Evolutionary conservation across 306 rosid genomes (phyloP).

Genomic region (Oxytropis ochrocephala): DNA sequence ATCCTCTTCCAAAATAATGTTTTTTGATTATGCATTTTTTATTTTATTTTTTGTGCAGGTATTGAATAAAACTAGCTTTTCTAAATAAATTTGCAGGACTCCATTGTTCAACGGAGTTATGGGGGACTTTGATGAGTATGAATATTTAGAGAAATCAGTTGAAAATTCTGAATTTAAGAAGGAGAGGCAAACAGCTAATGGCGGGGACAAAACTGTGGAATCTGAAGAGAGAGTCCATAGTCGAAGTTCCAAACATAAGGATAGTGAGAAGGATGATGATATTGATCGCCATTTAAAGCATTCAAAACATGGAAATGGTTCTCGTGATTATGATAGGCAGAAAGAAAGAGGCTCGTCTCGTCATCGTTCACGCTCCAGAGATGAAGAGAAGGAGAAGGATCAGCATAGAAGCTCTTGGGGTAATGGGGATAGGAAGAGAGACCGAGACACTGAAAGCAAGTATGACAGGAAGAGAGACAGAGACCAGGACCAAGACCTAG

Average conservation of each 20-base stretch:
- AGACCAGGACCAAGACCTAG: constrained; percentile 27
- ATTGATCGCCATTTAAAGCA: constrained; percentile 45
- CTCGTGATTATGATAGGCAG: constrained; percentile 36
- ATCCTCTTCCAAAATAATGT: neutral
- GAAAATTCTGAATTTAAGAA: constrained; percentile 52
- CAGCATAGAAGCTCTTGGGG: constrained; percentile 45
- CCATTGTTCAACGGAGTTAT: neutral
- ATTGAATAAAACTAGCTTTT: neutral
- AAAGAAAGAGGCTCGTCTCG: constrained; percentile 49
- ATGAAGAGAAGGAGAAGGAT: constrained; percentile 52
- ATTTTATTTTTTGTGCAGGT: constrained; percentile 17
- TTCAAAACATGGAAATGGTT: constrained; percentile 52
- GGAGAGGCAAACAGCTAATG: constrained; percentile 39
- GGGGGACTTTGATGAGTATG: constrained; percentile 94
- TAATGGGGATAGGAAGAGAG: constrained; percentile 41
- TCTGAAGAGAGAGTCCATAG: constrained; percentile 47
- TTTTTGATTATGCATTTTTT: neutral
- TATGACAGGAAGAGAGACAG: constrained; percentile 32
- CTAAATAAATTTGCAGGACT: neutral
- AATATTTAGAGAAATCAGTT: constrained; percentile 83
- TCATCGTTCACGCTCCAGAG: constrained; percentile 51
- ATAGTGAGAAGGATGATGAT: constrained; percentile 32
- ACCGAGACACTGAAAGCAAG: constrained; percentile 38
- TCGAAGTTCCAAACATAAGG: constrained; percentile 57
- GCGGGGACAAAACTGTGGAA: constrained; percentile 35